Evolutionary conservation across 2,329 filamentous ascomycete species (phyloP), one percentile per base, ranked within the genome.

Genomic region (Cordyceps farinosa): DNA sequence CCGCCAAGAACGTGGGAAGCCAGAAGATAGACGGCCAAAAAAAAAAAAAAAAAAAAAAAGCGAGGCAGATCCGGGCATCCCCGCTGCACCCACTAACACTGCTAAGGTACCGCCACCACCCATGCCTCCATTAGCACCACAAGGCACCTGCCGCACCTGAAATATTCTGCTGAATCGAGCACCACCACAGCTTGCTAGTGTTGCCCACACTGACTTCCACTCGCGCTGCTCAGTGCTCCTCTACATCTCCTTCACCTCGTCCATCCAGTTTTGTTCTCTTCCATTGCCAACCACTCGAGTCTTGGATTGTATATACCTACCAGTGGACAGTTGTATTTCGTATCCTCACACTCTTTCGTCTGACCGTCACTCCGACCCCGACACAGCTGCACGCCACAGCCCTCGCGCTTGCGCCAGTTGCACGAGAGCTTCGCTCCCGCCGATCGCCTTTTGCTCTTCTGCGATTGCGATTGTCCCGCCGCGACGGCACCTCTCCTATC

Each of bases 31-130:
- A 52, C 34, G 47, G 13, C 27, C 9, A 44, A 52, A 42, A 34
- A 60, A 38, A n/a, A 40, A 40, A 27, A 34, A 44, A 42, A 22
- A 40, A 54, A 27, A 34, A 36, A 45, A 61, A 45, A 22, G 36
- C 53, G 27, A 13, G 42, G 54, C 30, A 56, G 42, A 36, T 29
- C 54, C 55, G 55, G 55, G 29, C 55, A 47, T 58, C 30, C 55
- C 42, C 32, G 42, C 42, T 6, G 30, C 32, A 30, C 44, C 55
- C 42, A 48, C 42, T n/a, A 7, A 17, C 17, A 45, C 7, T 52
- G 32, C 51, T 22, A 22, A 22, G 22, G 22, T 22, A 22, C 22
- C 22, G n/a, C 27, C 38, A 44, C 50, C 50, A n/a, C 15, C 50
- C 17, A 52, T 15, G 29, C 48, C 29, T 17, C 3, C 15, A 27